A percentile compares a stretch with the other conserved stretches of the same genome.
Conservation (phyloP, 176 grass and related monocot species). For the Avena sativa region DNA sequence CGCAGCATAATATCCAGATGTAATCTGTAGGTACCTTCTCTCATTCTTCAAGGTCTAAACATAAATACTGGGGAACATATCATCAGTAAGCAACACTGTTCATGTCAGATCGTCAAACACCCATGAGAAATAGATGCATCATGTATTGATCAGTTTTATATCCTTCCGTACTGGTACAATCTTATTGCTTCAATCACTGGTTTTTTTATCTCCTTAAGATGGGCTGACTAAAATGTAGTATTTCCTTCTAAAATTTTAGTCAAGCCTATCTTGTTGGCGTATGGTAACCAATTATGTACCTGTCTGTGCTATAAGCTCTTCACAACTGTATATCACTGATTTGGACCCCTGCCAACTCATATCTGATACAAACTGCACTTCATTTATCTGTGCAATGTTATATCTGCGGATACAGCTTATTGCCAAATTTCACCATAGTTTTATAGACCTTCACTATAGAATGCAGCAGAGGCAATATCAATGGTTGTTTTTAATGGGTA, state of each 20-base stretch:
- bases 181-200: neutral
- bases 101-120: too few relatives aligned
- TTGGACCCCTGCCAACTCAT: neutral
- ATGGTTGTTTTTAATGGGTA: neutral
- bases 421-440: neutral
- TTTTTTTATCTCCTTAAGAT: neutral
- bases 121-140: too few relatives aligned
- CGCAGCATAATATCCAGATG: neutral
- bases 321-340: neutral
- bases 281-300: neutral
- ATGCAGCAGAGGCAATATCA: neutral
- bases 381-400: neutral
- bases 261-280: neutral
- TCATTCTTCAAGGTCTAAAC: neutral
- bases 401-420: neutral
- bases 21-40: neutral
- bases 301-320: slow-evolving; percentile 3
- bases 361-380: slow-evolving; percentile 1
- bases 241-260: slow-evolving; percentile 11
- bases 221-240: too few relatives aligned
- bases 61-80: neutral
- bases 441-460: neutral
- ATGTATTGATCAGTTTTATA: too few relatives aligned
- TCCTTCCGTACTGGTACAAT: neutral
- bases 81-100: too few relatives aligned